phyloP scores from a whole-genome alignment of 164 flowering plant genomes.

The Umbilicus rupestris region DNA sequence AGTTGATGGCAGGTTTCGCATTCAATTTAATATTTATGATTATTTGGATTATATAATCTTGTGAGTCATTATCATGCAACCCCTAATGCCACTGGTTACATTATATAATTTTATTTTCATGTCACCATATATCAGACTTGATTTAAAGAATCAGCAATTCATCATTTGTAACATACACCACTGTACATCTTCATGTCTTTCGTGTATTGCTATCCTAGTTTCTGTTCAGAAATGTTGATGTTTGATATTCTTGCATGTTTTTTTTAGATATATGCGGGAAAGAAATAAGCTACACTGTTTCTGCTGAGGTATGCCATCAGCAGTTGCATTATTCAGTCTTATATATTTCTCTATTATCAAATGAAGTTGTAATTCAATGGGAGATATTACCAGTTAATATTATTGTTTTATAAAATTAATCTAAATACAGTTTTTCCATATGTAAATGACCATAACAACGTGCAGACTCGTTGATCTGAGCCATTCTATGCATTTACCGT shows the following conservation, averaged over 20 bases:
- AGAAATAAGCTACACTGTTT: slow-evolving; percentile 35
- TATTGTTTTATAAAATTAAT: neutral
- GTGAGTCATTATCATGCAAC: too few species aligned
- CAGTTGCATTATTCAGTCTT: neutral
- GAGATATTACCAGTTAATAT: neutral
- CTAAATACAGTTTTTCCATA: neutral
- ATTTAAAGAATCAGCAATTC: neutral
- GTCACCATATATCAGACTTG: neutral
- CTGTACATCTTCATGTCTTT: neutral
- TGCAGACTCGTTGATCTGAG: too few species aligned
- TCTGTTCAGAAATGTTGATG: neutral
- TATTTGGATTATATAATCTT: neutral
- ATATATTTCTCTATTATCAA: neutral
- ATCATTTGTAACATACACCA: neutral
- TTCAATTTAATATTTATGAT: neutral
- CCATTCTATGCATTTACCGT: neutral
- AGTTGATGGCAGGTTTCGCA: too few species aligned
- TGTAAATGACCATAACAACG: neutral
- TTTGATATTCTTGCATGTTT: neutral
- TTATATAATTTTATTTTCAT: too few species aligned
- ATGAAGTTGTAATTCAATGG: neutral
- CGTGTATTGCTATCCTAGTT: neutral
- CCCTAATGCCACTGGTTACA: too few species aligned
- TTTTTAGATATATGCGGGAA: slow-evolving; percentile 25
- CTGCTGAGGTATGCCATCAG: slow-evolving; percentile 36